Evolutionary conservation across 495 filamentous ascomycete genomes (phyloP), one percentile per base, ranked within the genome.

Genomic region (Penicillium samsonianum): DNA sequence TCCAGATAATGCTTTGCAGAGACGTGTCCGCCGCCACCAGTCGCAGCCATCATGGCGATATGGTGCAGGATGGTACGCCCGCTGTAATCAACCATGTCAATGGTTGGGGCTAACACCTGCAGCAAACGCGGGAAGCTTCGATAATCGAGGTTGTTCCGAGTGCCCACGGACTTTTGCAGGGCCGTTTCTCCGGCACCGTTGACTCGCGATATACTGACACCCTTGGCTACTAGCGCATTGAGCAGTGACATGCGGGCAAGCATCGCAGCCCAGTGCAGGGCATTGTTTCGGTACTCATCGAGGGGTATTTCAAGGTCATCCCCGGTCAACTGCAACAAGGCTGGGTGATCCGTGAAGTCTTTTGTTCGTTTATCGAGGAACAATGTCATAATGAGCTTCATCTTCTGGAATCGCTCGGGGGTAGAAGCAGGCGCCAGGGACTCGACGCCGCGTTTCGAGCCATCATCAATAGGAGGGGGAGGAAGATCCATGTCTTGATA

Each of bases 211-310:
- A 96, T 92, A 64, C 82, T 93, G 0, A 92, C 91, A 4, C 94
- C 94, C 43, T 85, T 87, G 7, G 83, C 78, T 59, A 98, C 88
- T 0, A 98, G 79, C 2, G 90, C 85, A 52, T 89, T 82, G 37
- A 96, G 72, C 7, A 97, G 78, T 10, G 88, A 82, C 67, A 93
- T 84, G 20, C 90, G 87, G n/a, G 90, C 90, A 45, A 98, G 80
- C 38, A 93, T 96, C 10, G 94, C 91, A n/a, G 93, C 94, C 94
- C 94, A 98, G 65, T 96, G 93, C 30, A 98, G 78, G 22, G 94
- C 90, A 53, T 89, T 96, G 68, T 96, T 92, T 22, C 86, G 85
- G 52, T 89, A 89, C 5, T 84, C 77, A 65, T 98, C 94, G 53
- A 98, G 86, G 9, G 95, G 93, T 28, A 90, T 83, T 65, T 98